Evolutionary conservation across 352 stramenopile species (phyloP).

Genomic region (Blastocystis sp.): DNA sequence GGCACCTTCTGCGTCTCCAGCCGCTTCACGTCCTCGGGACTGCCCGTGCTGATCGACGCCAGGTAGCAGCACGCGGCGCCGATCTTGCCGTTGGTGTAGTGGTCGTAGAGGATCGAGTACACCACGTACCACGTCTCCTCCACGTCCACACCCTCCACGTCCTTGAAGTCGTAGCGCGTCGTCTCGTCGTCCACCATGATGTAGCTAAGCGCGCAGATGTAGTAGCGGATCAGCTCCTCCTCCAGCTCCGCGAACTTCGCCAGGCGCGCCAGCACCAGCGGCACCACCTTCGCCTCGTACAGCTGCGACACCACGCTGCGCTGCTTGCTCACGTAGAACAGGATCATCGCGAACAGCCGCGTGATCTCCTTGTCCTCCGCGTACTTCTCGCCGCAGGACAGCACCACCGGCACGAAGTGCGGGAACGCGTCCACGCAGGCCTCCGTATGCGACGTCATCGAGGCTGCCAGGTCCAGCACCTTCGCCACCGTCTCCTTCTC

Average conservation of each 20-base stretch:
- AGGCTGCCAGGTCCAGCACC: constrained; percentile 31
- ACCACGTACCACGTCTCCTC: constrained; percentile 13
- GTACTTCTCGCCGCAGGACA: constrained; percentile 1
- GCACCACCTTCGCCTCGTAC: constrained; percentile 44
- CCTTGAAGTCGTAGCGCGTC: constrained; percentile 34
- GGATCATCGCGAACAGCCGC: constrained; percentile 37
- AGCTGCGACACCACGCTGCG: not conserved
- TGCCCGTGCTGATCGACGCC: not conserved
- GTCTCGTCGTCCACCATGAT: constrained; percentile 66
- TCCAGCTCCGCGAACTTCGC: not conserved
- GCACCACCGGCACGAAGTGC: constrained; percentile 41
- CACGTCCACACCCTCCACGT: not conserved
- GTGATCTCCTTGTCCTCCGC: constrained; percentile 3
- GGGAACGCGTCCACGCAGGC: constrained; percentile 59
- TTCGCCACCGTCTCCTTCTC: constrained; percentile 46
- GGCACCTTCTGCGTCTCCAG: constrained; percentile 26
- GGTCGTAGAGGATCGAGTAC: constrained; percentile 36
- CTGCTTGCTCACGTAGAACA: constrained; percentile 67
- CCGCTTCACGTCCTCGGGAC: constrained; percentile 6
- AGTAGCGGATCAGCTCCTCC: constrained; percentile 53
- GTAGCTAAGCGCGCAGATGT: constrained; percentile 56
- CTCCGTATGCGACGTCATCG: constrained; percentile 52
- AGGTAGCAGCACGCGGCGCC: constrained; percentile 49
- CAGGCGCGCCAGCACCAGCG: constrained; percentile 31
- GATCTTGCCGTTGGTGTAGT: constrained; percentile 63